A percentile compares a stretch with the other conserved stretches of the same genome.
Conservation (phyloP, 2,329 filamentous ascomycete genomes). For the Calonectria pseudoreteaudii region DNA sequence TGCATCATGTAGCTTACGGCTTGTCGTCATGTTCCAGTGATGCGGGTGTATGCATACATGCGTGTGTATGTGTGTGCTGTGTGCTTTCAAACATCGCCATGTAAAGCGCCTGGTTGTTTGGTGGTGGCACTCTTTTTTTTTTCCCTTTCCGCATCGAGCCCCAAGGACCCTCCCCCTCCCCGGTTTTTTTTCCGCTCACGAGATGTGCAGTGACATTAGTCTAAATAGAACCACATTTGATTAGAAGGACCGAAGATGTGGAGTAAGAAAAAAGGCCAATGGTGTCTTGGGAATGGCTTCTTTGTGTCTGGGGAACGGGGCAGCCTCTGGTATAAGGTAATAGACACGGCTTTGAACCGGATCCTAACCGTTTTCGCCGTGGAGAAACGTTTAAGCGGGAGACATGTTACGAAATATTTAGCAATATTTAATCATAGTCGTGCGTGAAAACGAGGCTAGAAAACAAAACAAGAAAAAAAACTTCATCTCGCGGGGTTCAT, state of each 20-base stretch:
- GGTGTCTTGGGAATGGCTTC: neutral
- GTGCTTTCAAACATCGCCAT: neutral
- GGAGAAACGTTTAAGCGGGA: neutral
- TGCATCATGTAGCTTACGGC: neutral
- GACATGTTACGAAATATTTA: neutral
- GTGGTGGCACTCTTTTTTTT: neutral
- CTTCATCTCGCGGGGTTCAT: neutral
- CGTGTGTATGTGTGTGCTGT: neutral
- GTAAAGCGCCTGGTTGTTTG: neutral
- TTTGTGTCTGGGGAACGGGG: neutral
- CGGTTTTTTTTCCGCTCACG: neutral
- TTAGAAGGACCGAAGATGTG: slow-evolving; percentile 11
- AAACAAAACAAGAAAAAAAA: neutral
- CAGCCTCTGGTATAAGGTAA: neutral
- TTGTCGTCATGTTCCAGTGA: neutral
- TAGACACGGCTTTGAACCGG: too few species aligned
- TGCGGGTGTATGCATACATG: neutral
- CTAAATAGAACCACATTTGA: slow-evolving; percentile 5
- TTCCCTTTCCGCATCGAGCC: neutral
- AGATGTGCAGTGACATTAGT: slow-evolving; percentile 7
- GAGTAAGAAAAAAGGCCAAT: neutral
- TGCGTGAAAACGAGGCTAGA: neutral
- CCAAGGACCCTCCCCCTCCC: neutral
- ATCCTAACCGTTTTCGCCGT: neutral
- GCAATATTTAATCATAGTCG: neutral